Conservation (phyloP, 257 asterid species). For the Penstemon barbatus region DNA sequence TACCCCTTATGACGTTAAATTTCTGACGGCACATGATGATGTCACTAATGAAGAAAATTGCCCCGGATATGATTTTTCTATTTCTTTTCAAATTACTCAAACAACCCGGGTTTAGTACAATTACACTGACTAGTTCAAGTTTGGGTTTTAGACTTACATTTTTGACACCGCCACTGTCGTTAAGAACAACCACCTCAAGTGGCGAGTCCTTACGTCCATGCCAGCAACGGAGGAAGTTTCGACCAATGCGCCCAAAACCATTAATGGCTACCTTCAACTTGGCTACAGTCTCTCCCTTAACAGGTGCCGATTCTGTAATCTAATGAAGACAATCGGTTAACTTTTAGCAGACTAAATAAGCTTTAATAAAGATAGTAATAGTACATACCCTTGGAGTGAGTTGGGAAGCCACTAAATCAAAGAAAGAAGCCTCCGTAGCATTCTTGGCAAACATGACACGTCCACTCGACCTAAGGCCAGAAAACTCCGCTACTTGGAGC, state of each 20-base stretch:
- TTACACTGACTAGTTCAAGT: no score
- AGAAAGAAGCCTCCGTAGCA: conserved; percentile 58
- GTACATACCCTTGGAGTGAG: conserved; percentile 58
- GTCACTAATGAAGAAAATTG: no score
- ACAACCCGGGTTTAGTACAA: no score
- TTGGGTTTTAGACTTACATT: conserved; percentile 48
- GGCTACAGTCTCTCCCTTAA: conserved; percentile 76
- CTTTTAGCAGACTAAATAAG: no score
- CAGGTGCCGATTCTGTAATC: conserved; percentile 59
- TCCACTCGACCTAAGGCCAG: conserved; percentile 67
- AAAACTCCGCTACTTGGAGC: conserved; percentile 64
- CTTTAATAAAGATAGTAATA: no score
- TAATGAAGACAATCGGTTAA: conserved; percentile 20
- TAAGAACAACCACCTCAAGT: conserved; percentile 78
- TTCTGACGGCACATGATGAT: no score
- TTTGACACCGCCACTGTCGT: conserved; percentile 94
- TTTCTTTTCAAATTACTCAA: no score
- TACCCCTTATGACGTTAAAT: no score
- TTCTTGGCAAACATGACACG: conserved; percentile 54
- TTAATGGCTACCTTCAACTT: conserved; percentile 88
- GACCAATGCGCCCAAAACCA: conserved; percentile 89
- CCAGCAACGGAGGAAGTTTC: conserved; percentile 98
- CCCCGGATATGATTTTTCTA: no score
- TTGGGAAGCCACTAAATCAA: conserved; percentile 66
- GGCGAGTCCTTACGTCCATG: conserved; percentile 92